These are phyloP conservation scores for Bertia moriformis DNA, from an alignment of 2,329 filamentous ascomycete species.

Conservation along the genomic window DNA sequence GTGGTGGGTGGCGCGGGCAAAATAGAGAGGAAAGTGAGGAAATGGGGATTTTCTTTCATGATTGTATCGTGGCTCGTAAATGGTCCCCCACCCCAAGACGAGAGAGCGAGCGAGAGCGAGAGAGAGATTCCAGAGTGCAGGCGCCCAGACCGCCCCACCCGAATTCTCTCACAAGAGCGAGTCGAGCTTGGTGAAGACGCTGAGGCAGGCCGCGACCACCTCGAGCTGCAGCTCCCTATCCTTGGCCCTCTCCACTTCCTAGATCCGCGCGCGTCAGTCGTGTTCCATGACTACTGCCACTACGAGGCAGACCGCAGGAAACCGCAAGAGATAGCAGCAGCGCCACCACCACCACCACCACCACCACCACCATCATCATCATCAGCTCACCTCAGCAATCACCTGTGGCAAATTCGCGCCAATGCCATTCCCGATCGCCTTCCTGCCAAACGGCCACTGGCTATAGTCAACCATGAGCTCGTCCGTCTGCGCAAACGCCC, in stretches of 20 bases:
- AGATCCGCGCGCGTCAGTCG: slow-evolving; percentile 1
- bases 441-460: slow-evolving; percentile 88
- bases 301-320: too few species aligned
- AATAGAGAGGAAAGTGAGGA: too few species aligned
- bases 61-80: not conserved
- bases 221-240: slow-evolving; percentile 94
- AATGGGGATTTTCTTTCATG: too few species aligned
- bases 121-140: slow-evolving; percentile 5
- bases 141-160: not conserved
- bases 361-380: too few species aligned
- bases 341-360: not conserved
- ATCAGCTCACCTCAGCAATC: slow-evolving; percentile 52
- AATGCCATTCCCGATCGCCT: slow-evolving; percentile 66
- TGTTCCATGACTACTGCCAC: slow-evolving; percentile 2
- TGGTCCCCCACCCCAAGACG: slow-evolving; percentile 3
- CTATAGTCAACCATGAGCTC: slow-evolving; percentile 91
- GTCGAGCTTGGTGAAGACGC: slow-evolving; percentile 93
- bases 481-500: slow-evolving; percentile 92
- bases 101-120: slow-evolving; percentile 2
- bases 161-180: slow-evolving; percentile 59
- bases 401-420: slow-evolving; percentile 84
- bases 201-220: slow-evolving; percentile 90
- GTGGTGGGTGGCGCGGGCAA: too few species aligned
- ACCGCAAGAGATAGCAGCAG: slow-evolving; percentile 6
- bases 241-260: slow-evolving; percentile 71